A percentile compares a stretch with the other conserved stretches of the same genome.
Conservation (phyloP, 768 basidiomycete genomes). For the Pleurotus tuoliensis region DNA sequence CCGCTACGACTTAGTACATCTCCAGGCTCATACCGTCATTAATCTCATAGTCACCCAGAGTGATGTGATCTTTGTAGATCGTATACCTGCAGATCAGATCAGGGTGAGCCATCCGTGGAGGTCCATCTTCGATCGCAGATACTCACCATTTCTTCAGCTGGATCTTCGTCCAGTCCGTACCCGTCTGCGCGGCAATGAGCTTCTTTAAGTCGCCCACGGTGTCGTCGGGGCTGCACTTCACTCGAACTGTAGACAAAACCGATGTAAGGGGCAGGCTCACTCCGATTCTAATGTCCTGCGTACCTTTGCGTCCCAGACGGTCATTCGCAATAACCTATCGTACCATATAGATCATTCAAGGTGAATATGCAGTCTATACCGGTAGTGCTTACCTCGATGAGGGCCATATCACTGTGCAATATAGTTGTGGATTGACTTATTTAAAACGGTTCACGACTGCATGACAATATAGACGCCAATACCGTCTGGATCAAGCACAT, state of each 20-base stretch:
- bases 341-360: not conserved
- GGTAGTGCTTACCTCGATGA: conserved; percentile 45
- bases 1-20: conserved; percentile 59
- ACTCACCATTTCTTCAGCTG: conserved; percentile 94
- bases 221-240: conserved; percentile 93
- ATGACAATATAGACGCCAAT: not conserved
- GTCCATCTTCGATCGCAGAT: not conserved
- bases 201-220: conserved; percentile 97
- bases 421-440: not conserved
- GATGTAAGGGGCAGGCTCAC: conserved; percentile 2
- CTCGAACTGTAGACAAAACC: conserved; percentile 62
- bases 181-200: conserved; percentile 94
- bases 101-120: not conserved
- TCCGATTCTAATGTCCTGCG: conserved; percentile 9
- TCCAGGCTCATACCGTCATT: conserved; percentile 91
- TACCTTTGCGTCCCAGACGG: conserved; percentile 91
- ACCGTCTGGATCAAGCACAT: not conserved
- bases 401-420: conserved; percentile 30
- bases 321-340: conserved; percentile 90
- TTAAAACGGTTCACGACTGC: not conserved
- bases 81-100: conserved; percentile 63
- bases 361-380: not conserved
- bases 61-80: conserved; percentile 95
- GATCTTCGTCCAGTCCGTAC: conserved; percentile 83
- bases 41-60: conserved; percentile 89